Evolutionary conservation across 345 rosid species (phyloP).

Genomic region (Populus tremula): DNA sequence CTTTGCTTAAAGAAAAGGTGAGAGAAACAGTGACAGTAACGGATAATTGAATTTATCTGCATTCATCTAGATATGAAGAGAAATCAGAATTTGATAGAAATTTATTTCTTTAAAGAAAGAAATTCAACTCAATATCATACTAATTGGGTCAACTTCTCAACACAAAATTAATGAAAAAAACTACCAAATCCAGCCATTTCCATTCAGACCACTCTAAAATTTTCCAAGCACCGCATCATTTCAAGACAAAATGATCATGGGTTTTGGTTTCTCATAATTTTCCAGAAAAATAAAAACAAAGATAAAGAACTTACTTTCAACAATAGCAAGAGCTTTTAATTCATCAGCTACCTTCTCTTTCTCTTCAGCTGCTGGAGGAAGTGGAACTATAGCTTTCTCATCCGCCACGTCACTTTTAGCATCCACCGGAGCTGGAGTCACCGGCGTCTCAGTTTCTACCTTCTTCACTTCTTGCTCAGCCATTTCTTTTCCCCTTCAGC

Average conservation of each 20-base stretch:
- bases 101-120: neutral
- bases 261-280: neutral
- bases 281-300: neutral
- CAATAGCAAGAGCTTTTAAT: slow-evolving; percentile 54
- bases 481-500: slow-evolving; percentile 29
- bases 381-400: slow-evolving; percentile 32
- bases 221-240: neutral
- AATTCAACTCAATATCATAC: neutral
- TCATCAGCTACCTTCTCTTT: slow-evolving; percentile 37
- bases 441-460: slow-evolving; percentile 34
- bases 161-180: neutral
- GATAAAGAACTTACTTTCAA: slow-evolving; percentile 48
- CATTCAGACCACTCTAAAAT: neutral
- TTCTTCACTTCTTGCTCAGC: slow-evolving; percentile 50
- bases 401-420: slow-evolving; percentile 26
- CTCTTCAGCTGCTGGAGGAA: slow-evolving; percentile 13
- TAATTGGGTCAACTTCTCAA: neutral
- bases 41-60: too few species aligned
- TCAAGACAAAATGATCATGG: neutral
- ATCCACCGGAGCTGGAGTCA: slow-evolving; percentile 21
- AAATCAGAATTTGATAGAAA: neutral
- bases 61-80: neutral
- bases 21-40: neutral
- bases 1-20: neutral
- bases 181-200: neutral